Evolutionary conservation across 352 stramenopile genomes (phyloP).

Genomic region (Pythium diclinum): DNA sequence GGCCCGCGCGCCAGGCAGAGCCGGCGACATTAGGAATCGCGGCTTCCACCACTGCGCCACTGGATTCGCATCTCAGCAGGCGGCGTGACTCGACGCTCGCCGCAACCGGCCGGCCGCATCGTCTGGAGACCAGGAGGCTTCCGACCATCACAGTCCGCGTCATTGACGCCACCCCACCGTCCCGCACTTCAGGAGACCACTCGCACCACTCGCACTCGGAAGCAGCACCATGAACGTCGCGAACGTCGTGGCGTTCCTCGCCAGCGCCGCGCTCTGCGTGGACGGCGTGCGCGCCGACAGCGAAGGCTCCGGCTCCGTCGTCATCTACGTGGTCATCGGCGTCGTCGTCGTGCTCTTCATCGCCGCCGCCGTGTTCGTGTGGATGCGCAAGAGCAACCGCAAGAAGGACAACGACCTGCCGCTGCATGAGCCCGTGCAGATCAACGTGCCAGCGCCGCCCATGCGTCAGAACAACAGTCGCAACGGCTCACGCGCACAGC

Average conservation of each 20-base stretch:
- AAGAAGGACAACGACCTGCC: slow-evolving; percentile 16
- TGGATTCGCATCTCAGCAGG: slow-evolving; percentile 23
- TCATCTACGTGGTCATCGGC: slow-evolving; percentile 60
- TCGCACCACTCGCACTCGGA: neutral
- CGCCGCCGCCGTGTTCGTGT: slow-evolving; percentile 48
- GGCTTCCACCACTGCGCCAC: slow-evolving; percentile 1
- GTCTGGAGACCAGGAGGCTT: neutral
- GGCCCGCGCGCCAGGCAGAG: neutral
- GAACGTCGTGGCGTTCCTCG: slow-evolving; percentile 15
- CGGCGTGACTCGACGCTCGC: neutral
- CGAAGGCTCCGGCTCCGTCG: slow-evolving; percentile 31
- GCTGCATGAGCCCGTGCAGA: neutral
- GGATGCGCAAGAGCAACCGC: slow-evolving; percentile 35
- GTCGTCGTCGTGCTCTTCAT: slow-evolving; percentile 51
- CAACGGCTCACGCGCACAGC: neutral
- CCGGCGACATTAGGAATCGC: no score
- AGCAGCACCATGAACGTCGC: slow-evolving; percentile 8
- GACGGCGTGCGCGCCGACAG: slow-evolving; percentile 17
- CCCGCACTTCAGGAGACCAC: neutral
- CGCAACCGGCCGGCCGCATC: neutral
- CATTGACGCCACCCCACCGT: neutral
- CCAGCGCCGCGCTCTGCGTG: slow-evolving; percentile 11
- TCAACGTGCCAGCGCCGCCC: neutral
- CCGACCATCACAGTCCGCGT: neutral
- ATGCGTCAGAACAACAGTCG: neutral